Evolutionary conservation across 805 yeast species (phyloP).

Genomic region (Komagataella populi): DNA sequence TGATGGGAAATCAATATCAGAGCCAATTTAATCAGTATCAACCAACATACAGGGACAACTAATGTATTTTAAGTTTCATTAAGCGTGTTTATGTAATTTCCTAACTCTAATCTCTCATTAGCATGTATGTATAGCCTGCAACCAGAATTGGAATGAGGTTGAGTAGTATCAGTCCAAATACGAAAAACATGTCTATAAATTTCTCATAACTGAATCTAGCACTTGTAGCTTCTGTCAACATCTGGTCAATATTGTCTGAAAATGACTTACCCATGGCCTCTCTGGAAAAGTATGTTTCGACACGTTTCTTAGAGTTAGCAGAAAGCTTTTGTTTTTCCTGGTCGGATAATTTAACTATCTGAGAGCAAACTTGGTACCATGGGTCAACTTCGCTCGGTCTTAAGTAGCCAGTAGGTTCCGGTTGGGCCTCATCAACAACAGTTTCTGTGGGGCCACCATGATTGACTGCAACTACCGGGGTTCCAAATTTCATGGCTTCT

Average conservation of each 20-base stretch:
- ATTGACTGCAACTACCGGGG: slow-evolving; percentile 76
- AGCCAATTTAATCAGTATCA: neutral
- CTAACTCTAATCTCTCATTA: neutral
- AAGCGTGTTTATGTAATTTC: neutral
- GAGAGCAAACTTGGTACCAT: neutral
- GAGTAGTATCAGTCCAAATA: neutral
- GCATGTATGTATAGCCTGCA: neutral
- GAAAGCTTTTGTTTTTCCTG: neutral
- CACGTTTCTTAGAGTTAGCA: neutral
- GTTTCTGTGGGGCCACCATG: slow-evolving; percentile 94
- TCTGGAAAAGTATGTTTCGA: neutral
- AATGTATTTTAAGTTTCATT: neutral
- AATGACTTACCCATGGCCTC: neutral
- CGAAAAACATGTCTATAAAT: neutral
- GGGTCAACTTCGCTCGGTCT: neutral
- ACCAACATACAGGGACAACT: neutral
- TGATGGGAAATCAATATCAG: neutral
- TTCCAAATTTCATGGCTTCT: slow-evolving; percentile 79
- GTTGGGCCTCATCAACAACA: slow-evolving; percentile 21
- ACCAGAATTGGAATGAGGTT: neutral
- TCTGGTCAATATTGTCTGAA: neutral
- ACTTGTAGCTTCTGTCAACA: neutral
- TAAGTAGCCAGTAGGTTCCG: slow-evolving; percentile 1
- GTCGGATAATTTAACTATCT: neutral
- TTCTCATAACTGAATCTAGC: neutral